A percentile compares a stretch with the other conserved stretches of the same genome.
Evolutionary conservation across 2,329 filamentous ascomycete species (phyloP).

Genomic region (Cytospora piceicola): DNA sequence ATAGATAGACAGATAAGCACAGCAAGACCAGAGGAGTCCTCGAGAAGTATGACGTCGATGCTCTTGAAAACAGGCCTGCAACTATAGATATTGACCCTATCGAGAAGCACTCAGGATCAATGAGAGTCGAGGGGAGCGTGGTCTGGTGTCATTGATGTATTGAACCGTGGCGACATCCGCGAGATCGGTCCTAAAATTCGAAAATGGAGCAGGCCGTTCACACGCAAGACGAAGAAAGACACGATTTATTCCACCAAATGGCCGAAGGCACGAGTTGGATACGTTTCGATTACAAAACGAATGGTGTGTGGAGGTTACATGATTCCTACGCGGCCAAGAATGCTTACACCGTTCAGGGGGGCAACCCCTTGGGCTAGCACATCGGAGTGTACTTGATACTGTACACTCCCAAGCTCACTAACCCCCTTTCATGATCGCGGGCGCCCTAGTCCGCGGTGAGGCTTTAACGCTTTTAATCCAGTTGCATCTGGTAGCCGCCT

Average conservation of each 20-base stretch:
- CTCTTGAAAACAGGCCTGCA: constrained; percentile 39
- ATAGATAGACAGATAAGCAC: constrained; percentile 45
- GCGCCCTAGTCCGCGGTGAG: too few relatives aligned
- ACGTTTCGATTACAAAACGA: constrained; percentile 42
- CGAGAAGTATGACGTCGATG: constrained; percentile 45
- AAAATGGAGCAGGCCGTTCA: constrained; percentile 73
- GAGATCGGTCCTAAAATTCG: constrained; percentile 71
- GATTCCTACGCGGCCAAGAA: constrained; percentile 33
- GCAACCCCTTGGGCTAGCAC: constrained; percentile 40
- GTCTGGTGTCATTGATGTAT: constrained; percentile 74
- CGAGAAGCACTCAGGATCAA: constrained; percentile 74
- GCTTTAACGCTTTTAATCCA: too few relatives aligned
- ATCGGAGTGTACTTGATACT: too few relatives aligned
- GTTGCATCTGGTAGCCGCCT: too few relatives aligned
- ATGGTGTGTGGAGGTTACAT: constrained; percentile 45
- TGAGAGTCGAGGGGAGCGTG: constrained; percentile 82
- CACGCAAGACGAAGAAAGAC: constrained; percentile 35
- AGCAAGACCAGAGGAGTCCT: constrained; percentile 39
- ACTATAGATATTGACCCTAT: constrained; percentile 51
- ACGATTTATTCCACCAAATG: constrained; percentile 40
- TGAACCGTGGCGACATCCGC: constrained; percentile 76
- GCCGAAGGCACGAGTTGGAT: constrained; percentile 37
- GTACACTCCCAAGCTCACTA: too few relatives aligned
- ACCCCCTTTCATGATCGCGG: too few relatives aligned
- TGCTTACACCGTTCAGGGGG: constrained; percentile 41